phyloP scores from a whole-genome alignment of 1,284 basidiomycete species.

The Moniliophthora roreri region DNA sequence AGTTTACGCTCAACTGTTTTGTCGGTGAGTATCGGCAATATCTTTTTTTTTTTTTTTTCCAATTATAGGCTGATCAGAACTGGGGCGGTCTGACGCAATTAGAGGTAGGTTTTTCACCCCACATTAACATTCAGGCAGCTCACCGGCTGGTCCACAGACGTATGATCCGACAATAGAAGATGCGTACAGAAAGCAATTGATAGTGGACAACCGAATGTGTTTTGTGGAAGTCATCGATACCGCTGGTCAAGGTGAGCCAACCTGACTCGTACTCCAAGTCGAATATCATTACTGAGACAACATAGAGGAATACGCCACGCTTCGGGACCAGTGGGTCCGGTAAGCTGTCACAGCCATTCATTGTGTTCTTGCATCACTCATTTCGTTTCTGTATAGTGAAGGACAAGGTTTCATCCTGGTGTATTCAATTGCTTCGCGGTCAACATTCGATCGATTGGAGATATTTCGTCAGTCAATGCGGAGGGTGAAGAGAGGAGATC shows the following conservation, averaged over 20 bases:
- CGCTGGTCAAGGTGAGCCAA: conserved; percentile 82
- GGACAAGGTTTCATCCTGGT: conserved; percentile 99
- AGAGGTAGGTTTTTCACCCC: conserved; percentile 45
- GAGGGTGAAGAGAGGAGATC: conserved; percentile 88
- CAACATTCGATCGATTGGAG: conserved; percentile 92
- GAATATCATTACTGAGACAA: conserved; percentile 16
- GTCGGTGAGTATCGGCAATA: conserved; percentile 60
- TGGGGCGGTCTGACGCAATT: conserved; percentile 16
- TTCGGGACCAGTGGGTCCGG: conserved; percentile 99
- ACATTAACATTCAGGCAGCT: conserved; percentile 15
- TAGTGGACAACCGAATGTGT: conserved; percentile 90
- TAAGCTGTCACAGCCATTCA: conserved; percentile 39
- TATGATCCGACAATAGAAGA: conserved; percentile 95
- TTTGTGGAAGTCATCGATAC: conserved; percentile 93
- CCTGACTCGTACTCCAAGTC: conserved; percentile 8
- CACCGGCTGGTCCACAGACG: conserved; percentile 46
- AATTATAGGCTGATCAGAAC: not conserved
- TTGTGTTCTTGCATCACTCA: conserved; percentile 5
- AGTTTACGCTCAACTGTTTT: conserved; percentile 94
- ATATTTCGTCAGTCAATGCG: conserved; percentile 95
- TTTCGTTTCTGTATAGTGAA: conserved; percentile 58
- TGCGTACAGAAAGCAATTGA: conserved; percentile 89
- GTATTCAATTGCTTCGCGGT: conserved; percentile 95
- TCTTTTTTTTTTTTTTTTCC: not conserved
- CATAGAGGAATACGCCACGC: conserved; percentile 92